phyloP scores from a whole-genome alignment of 2,329 filamentous ascomycete genomes.

The Fusarium annulatum region DNA sequence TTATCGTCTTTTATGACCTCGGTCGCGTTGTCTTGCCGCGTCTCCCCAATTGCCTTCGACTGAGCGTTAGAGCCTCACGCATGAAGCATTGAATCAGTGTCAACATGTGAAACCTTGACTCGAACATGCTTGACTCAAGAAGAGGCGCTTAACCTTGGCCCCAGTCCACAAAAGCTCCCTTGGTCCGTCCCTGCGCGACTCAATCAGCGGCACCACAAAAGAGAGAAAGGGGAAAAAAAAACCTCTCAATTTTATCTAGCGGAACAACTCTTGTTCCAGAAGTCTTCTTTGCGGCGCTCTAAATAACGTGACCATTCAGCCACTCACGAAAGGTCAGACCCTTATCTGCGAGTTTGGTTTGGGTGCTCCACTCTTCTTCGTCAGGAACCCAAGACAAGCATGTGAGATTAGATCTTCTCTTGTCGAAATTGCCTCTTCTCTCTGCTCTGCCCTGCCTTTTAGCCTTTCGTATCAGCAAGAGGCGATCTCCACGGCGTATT shows the following conservation, averaged over 20 bases:
- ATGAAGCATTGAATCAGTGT: background rate
- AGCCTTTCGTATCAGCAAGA: background rate
- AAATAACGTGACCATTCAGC: conserved; percentile 31
- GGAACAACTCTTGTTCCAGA: conserved; percentile 29
- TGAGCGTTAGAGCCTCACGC: background rate
- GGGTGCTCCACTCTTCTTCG: conserved; percentile 13
- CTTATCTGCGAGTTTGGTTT: conserved; percentile 1
- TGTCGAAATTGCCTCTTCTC: background rate
- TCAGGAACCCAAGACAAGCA: conserved; percentile 23
- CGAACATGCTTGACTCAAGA: conserved; percentile 18
- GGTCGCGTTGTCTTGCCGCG: background rate
- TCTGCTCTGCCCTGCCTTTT: background rate
- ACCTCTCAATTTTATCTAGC: background rate
- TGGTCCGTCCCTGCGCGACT: conserved; percentile 3
- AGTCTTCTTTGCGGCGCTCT: background rate
- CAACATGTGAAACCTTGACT: conserved; percentile 25
- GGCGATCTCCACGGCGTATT: background rate
- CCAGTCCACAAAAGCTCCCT: background rate
- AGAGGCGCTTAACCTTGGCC: conserved; percentile 22
- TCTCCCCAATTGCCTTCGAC: background rate
- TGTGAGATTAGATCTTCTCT: conserved; percentile 8
- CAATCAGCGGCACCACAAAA: background rate
- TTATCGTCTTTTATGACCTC: no score
- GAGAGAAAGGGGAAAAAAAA: background rate
- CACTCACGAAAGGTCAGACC: conserved; percentile 17